Conservation (phyloP, 225 moss, liverwort and hornwort species). For the Marchantia polymorpha region DNA sequence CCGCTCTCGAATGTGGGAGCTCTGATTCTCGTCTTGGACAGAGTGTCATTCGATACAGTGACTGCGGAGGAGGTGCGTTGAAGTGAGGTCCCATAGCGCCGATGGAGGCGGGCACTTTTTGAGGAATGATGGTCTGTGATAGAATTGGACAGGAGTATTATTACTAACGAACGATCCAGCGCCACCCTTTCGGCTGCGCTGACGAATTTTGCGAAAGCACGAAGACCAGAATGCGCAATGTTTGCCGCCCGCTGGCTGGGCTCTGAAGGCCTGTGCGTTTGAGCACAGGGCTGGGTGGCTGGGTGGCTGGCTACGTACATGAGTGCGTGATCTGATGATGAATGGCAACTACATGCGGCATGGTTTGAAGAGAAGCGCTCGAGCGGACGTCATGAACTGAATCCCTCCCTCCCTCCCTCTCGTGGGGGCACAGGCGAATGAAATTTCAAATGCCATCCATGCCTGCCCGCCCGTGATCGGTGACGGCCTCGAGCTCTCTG, state of each 20-base stretch:
- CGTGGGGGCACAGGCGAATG: conserved; percentile 8
- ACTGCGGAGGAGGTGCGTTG: not conserved
- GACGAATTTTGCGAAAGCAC: not conserved
- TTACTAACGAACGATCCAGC: not conserved
- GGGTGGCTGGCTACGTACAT: not conserved
- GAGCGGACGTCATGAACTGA: not conserved
- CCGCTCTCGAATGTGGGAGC: not conserved
- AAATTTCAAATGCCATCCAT: not conserved
- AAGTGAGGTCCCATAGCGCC: not conserved
- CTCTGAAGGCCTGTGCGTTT: not conserved
- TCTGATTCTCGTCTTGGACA: not conserved
- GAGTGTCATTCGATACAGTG: not conserved
- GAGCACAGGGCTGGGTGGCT: not conserved
- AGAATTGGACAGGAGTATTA: not conserved
- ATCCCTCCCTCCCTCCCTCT: too few relatives aligned
- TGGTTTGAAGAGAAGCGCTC: not conserved
- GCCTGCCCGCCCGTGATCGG: not conserved
- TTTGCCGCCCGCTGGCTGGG: not conserved
- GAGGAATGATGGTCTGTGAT: not conserved
- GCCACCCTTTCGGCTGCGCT: not conserved
- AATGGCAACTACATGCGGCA: not conserved
- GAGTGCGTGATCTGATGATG: not conserved
- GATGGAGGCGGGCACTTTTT: not conserved
- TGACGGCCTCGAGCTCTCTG: not conserved
- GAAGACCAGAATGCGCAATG: not conserved